Base-by-base conservation (phyloP, 2,329 filamentous ascomycete species). In the Neofusicoccum kwambonambiense region DNA sequence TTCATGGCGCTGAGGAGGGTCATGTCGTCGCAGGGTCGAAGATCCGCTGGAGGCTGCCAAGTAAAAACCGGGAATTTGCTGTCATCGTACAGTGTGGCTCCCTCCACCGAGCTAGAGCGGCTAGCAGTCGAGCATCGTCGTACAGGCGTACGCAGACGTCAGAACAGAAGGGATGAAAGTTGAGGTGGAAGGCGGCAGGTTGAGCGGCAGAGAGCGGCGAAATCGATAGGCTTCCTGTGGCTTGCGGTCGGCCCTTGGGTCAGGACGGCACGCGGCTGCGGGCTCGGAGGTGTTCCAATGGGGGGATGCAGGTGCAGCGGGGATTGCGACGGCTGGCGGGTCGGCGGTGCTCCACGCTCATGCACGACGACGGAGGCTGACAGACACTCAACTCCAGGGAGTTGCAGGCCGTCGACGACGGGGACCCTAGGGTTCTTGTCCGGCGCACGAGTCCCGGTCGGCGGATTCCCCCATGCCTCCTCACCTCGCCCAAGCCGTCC, bases 351-450 rank as follows among this genome's bases (percentile, higher is more conserved):
- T 31, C 27, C 27, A 31, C 42, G 19, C n/a, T 57, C 39, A 57
- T 39, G 54, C 56, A 60, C 56, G 42, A 37, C 39, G 42, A 60
- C 42, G 56, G 56, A 56, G 52, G 54, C 19, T 37, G 31, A 47
- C 27, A 58, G 54, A 44, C 39, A n/a, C 22, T 5, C 34, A 22
- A 27, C 35, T 22, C 27, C n/a, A 42, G 51, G 17, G n/a, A 42
- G 51, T 11, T 41, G 12, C 22, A 22, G 22, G 22, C 31, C 11
- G 41, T 42, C 19, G 6, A 15, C 7, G 27, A 5, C 39, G 56
- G 56, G 56, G 42, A 8, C 27, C 41, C 37, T n/a, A 52, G 42
- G 15, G 31, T 22, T 60, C 42, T 47, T 60, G 41, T 35, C 56
- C 41, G n/a, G 56, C 22, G 41, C 52, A 41, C 37, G 11, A 42